A percentile compares a stretch with the other conserved stretches of the same genome.
Evolutionary conservation across 2,329 filamentous ascomycete genomes (phyloP).

Genomic region (Coniella lustricola): DNA sequence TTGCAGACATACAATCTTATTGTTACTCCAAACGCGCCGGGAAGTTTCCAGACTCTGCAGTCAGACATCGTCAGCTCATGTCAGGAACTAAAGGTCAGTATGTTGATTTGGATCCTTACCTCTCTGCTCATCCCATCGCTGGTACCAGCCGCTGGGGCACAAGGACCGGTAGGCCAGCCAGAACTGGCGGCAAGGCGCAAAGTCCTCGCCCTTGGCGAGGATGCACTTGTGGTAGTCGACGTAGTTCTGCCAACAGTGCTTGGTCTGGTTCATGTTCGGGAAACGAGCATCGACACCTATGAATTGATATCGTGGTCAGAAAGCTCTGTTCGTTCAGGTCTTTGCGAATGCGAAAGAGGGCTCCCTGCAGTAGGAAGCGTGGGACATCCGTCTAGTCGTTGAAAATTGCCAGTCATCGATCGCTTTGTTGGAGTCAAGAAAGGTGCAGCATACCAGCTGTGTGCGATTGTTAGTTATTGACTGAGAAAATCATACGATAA

Average conservation of each 20-base stretch:
- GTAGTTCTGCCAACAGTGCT: conserved; percentile 99
- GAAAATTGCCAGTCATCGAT: background rate
- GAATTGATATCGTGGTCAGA: conserved; percentile 16
- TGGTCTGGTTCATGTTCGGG: conserved; percentile 96
- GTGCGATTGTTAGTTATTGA: conserved; percentile 23
- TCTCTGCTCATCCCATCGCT: conserved; percentile 96
- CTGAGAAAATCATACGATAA: conserved; percentile 21
- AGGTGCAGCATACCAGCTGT: conserved; percentile 21
- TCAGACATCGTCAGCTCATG: background rate
- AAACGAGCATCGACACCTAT: conserved; percentile 98
- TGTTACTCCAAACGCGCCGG: conserved; percentile 57
- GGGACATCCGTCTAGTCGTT: too few relatives aligned
- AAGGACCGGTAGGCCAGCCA: conserved; percentile 93
- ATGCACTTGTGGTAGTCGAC: conserved; percentile 99
- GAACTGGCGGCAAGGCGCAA: conserved; percentile 94
- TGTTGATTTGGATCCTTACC: conserved; percentile 33
- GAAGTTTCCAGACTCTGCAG: conserved; percentile 59
- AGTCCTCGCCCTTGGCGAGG: conserved; percentile 96
- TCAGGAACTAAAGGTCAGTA: background rate
- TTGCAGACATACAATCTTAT: background rate
- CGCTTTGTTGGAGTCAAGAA: conserved; percentile 5
- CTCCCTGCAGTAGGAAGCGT: background rate
- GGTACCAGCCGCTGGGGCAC: conserved; percentile 90
- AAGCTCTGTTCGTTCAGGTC: conserved; percentile 23
- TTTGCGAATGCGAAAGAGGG: background rate